These are phyloP conservation scores for Fragilaria crotonensis DNA, from an alignment of 108 stramenopile genomes.

Conservation along the genomic window DNA sequence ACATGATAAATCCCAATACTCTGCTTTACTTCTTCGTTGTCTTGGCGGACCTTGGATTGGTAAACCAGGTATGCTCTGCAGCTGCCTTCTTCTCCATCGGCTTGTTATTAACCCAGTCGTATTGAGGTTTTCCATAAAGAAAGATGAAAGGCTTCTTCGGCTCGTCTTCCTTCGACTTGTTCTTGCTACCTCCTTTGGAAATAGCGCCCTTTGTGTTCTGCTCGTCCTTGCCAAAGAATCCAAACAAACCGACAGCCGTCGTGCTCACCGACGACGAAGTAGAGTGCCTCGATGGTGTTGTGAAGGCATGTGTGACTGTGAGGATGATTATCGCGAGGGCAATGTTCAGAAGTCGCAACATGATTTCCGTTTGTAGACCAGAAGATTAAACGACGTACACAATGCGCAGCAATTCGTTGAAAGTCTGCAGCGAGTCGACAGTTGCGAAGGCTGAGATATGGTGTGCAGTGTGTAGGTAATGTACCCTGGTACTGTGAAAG, in stretches of 20 bases:
- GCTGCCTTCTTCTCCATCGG: neutral
- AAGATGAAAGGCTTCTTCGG: neutral
- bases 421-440: no score
- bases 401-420: no score
- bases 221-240: neutral
- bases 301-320: neutral
- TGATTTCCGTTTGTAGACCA: neutral
- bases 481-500: no score
- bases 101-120: neutral
- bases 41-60: no score
- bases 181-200: neutral
- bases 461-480: no score
- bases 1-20: neutral
- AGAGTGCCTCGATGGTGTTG: neutral
- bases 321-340: neutral
- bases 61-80: no score
- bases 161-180: neutral
- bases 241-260: neutral
- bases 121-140: neutral
- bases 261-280: neutral
- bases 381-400: no score
- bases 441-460: no score
- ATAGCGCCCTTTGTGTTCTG: neutral
- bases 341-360: neutral
- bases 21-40: neutral